Base-by-base conservation (phyloP, 257 asterid species). In the Oldenlandia corymbosa region DNA sequence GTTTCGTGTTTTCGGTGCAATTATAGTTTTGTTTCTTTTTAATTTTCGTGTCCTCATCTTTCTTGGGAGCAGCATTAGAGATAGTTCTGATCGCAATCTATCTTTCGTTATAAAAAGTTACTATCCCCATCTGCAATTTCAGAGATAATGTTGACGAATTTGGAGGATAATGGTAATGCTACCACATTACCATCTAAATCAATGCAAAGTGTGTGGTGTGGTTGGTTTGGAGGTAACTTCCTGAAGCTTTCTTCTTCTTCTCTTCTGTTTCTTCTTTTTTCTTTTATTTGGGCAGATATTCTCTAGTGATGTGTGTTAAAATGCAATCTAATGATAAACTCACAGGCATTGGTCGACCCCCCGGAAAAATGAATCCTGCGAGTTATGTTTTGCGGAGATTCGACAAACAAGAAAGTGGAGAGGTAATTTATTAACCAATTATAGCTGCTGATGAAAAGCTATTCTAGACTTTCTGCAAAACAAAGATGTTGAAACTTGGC, bases 291-390 rank as follows among this genome's bases (percentile, higher is more conserved):
- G 42, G 37, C 32, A 27, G 39, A 28, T 28, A 23, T 23, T 62
- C 49, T 42, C 4, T 4, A 24, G 12, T 20, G 55, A 46, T 16
- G 28, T 16, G 28, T 68, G 43, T 68, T 26, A 50, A 53, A 30
- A 26, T 45, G 30, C 46, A 37, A 45, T 64, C 31, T 54, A 8
- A 5, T 39, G 64, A 52, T 42, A 48, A 41, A 59, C 56, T 26
- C 30, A 43, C 60, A 88, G 98, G 96, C 73, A 88, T 90, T 59
- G 97, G 99, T 36, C 84, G 96, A 78, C 99, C 97, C 51, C 95
- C 94, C 0, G 97, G 95, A 58, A 90, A 84, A 77, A 90, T 85
- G 97, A 86, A 87, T 59, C 79, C 94, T 10, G 81, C 76, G 45
- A 90, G 57, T 68, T 93, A 65, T 76, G 99, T 93, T 65, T 84